Conservation (phyloP, 2,329 filamentous ascomycete species). For the Colletotrichum acutatum region DNA sequence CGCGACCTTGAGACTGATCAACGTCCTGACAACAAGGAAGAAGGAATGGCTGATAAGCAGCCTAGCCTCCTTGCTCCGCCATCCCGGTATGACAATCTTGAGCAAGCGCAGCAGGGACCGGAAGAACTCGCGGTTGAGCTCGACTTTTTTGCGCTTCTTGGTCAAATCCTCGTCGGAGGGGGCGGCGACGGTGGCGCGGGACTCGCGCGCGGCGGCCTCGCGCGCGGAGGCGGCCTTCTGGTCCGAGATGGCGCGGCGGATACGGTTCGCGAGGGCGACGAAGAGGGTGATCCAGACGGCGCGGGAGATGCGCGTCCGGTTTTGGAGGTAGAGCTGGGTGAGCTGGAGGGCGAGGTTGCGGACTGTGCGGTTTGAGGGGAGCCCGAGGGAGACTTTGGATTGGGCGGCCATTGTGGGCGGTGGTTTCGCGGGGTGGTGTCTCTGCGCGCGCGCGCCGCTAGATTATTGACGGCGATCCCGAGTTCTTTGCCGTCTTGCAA, state of each 20-base stretch:
- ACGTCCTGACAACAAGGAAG: conserved; percentile 88
- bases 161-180: conserved; percentile 48
- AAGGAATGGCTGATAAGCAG: conserved; percentile 91
- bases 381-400: conserved; percentile 73
- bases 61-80: conserved; percentile 87
- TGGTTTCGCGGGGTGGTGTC: background rate
- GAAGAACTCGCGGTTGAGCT: conserved; percentile 87
- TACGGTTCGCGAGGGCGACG: conserved; percentile 83
- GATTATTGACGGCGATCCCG: background rate
- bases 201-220: conserved; percentile 67
- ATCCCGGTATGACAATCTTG: conserved; percentile 89
- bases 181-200: conserved; percentile 56
- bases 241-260: conserved; percentile 91
- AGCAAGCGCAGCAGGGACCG: conserved; percentile 81
- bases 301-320: conserved; percentile 85
- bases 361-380: conserved; percentile 68
- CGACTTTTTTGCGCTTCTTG: conserved; percentile 79
- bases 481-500: background rate
- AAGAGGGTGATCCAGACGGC: conserved; percentile 86
- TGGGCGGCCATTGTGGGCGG: conserved; percentile 72
- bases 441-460: conserved; percentile 2
- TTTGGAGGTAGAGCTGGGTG: conserved; percentile 77
- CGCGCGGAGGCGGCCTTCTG: conserved; percentile 86
- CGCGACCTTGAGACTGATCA: conserved; percentile 95
- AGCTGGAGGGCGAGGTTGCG: conserved; percentile 74